phyloP scores from a whole-genome alignment of 257 asterid genomes.

The Solanum habrochaites region DNA sequence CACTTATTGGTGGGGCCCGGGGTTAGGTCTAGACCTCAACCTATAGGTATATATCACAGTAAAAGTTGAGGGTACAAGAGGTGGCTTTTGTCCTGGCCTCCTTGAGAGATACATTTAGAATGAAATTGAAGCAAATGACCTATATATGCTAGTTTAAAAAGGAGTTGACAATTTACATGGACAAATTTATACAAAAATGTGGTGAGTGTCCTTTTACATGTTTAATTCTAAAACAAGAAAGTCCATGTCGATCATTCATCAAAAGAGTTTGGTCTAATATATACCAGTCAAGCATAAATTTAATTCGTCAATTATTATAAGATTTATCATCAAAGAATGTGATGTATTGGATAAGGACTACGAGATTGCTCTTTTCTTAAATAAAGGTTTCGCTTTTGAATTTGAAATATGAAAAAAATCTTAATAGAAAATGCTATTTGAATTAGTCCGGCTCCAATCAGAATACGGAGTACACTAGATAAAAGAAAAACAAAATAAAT shows the following conservation, averaged over 20 bases:
- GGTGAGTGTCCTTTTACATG: background rate
- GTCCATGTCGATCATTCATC: background rate
- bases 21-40: background rate
- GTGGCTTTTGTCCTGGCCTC: background rate
- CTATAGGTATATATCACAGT: background rate
- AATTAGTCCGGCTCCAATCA: too few relatives aligned
- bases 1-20: background rate
- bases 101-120: background rate
- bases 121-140: background rate
- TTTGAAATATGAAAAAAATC: accelerated
- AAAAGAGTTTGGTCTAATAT: background rate
- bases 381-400: too few relatives aligned
- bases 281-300: background rate
- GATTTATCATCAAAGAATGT: background rate
- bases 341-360: too few relatives aligned
- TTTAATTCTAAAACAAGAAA: too few relatives aligned
- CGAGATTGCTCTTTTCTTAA: too few relatives aligned
- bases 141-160: background rate
- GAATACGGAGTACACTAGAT: too few relatives aligned
- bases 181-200: background rate
- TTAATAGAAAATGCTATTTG: too few relatives aligned
- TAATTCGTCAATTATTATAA: background rate
- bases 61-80: background rate
- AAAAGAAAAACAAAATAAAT: too few relatives aligned
- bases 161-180: background rate